A percentile compares a stretch with the other conserved stretches of the same genome.
Conservation (phyloP, 108 stramenopile species). For the Cyclotella choctawhatcheeana region DNA sequence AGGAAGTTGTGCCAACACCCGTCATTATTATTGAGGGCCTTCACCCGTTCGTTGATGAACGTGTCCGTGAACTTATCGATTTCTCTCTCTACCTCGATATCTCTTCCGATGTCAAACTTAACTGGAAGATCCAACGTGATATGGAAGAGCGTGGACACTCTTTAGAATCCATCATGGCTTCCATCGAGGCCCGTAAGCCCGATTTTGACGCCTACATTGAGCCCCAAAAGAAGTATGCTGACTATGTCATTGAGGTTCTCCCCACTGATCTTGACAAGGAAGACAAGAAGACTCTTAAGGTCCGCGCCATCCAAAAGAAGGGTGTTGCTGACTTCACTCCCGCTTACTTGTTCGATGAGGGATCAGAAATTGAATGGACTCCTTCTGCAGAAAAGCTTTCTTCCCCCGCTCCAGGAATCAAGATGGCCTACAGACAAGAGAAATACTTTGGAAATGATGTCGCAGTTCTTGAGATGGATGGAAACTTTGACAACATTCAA, state of each 20-base stretch:
- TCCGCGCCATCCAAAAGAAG: constrained; percentile 95
- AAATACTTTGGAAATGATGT: constrained; percentile 85
- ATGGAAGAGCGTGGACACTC: constrained; percentile 98
- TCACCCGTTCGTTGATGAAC: constrained; percentile 95
- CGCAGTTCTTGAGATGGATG: constrained; percentile 95
- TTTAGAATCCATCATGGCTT: constrained; percentile 94
- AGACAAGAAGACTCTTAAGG: constrained; percentile 95
- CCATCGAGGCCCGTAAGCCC: constrained; percentile 96
- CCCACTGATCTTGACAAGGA: constrained; percentile 93
- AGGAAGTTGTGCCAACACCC: constrained; percentile 94
- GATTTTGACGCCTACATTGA: constrained; percentile 97
- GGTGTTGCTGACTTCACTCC: constrained; percentile 91
- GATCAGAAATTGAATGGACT: constrained; percentile 90
- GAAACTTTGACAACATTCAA: constrained; percentile 96
- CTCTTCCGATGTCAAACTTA: constrained; percentile 95
- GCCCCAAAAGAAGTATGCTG: constrained; percentile 93
- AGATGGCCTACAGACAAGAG: constrained; percentile 92
- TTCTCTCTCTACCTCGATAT: constrained; percentile 98
- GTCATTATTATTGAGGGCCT: constrained; percentile 98
- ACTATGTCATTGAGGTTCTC: constrained; percentile 95
- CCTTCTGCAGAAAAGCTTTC: constrained; percentile 91
- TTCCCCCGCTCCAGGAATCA: constrained; percentile 93
- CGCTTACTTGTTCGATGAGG: constrained; percentile 95
- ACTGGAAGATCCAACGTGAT: constrained; percentile 99
- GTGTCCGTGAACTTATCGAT: constrained; percentile 95